These are phyloP conservation scores for Aspergillus niger DNA, from an alignment of 2,329 filamentous ascomycete genomes.

Conservation along the genomic window DNA sequence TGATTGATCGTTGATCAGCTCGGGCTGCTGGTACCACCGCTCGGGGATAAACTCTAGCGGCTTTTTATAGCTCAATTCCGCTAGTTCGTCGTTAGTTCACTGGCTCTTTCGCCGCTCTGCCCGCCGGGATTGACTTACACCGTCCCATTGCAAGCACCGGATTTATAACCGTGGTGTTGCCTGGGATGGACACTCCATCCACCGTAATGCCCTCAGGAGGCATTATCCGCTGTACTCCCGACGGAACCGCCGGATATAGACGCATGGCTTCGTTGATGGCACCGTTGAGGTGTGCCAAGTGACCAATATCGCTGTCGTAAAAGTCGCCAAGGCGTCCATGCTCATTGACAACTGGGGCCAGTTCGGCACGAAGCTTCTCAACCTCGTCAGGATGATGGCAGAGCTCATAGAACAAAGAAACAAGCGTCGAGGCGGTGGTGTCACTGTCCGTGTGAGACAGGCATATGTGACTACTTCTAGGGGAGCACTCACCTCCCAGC, in stretches of 20 bases:
- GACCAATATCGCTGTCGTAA: constrained; percentile 1
- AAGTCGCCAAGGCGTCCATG: not conserved
- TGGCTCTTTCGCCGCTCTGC: not conserved
- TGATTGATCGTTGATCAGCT: constrained; percentile 35
- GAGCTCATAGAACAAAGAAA: constrained; percentile 45
- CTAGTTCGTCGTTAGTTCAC: constrained; percentile 12
- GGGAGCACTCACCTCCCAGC: constrained; percentile 25
- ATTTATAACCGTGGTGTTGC: constrained; percentile 24
- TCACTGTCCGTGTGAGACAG: constrained; percentile 31
- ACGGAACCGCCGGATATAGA: constrained; percentile 16
- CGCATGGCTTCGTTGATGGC: constrained; percentile 21
- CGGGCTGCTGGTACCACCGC: constrained; percentile 38
- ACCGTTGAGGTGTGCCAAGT: constrained; percentile 18
- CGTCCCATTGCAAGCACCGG: constrained; percentile 27
- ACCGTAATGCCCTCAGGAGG: constrained; percentile 23
- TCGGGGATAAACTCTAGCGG: constrained; percentile 30
- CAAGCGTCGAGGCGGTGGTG: constrained; percentile 45
- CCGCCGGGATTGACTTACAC: constrained; percentile 20
- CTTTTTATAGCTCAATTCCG: constrained; percentile 29
- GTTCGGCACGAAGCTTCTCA: constrained; percentile 36
- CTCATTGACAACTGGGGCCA: constrained; percentile 23
- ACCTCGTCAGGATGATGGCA: constrained; percentile 30
- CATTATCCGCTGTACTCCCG: constrained; percentile 13
- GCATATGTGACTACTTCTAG: too few relatives aligned
- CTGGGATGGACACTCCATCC: constrained; percentile 20